A percentile compares a stretch with the other conserved stretches of the same genome.
These are phyloP conservation scores for Monosporozyma yasuniensis DNA, from an alignment of 805 yeast genomes.

Conservation along the genomic window DNA sequence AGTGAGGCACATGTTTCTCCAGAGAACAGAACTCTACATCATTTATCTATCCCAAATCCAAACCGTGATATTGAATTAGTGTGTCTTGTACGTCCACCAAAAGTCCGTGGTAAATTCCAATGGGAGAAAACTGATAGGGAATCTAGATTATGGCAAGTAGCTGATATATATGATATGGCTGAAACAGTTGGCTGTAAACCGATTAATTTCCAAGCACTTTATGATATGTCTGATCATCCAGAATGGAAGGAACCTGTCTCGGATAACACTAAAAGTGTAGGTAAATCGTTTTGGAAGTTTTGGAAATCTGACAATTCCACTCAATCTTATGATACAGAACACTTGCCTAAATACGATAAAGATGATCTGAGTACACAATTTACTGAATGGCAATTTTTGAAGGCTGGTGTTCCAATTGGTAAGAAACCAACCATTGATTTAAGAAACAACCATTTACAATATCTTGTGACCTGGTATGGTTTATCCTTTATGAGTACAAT, in stretches of 20 bases:
- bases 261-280: background rate
- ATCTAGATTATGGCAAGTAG: conserved; percentile 62
- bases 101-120: conserved; percentile 50
- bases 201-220: conserved; percentile 65
- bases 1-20: conserved; percentile 57
- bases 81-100: conserved; percentile 65
- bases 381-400: conserved; percentile 49
- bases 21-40: conserved; percentile 47
- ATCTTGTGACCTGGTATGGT: conserved; percentile 92
- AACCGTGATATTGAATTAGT: conserved; percentile 54
- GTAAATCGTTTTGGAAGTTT: conserved; percentile 5
- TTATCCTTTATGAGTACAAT: conserved; percentile 64
- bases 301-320: conserved; percentile 28
- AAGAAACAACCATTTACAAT: conserved; percentile 85
- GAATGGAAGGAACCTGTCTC: background rate
- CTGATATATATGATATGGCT: conserved; percentile 73
- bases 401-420: conserved; percentile 87
- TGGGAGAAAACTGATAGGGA: conserved; percentile 64
- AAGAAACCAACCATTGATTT: conserved; percentile 70
- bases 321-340: background rate
- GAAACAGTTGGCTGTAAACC: conserved; percentile 56
- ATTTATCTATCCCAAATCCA: conserved; percentile 54
- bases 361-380: conserved; percentile 31
- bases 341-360: background rate
- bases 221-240: conserved; percentile 54